Evolutionary conservation across 2,329 filamentous ascomycete genomes (phyloP), one percentile per base, ranked within the genome.

Genomic region (Hypoxylon rubiginosum): DNA sequence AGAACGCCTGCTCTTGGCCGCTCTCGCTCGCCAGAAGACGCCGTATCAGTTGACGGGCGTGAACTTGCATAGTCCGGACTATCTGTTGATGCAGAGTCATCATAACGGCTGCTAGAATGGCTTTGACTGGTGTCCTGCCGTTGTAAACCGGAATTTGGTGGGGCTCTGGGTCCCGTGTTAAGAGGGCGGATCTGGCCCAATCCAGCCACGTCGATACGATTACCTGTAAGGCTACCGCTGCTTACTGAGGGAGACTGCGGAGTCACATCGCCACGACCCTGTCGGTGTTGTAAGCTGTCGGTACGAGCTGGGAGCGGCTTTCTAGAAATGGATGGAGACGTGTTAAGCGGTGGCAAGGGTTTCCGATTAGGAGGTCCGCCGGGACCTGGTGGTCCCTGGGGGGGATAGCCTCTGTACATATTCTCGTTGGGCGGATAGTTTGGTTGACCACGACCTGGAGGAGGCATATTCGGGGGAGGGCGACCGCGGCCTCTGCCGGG

Each of bases 11-110:
- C 91, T 67, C 95, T 87, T 15, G 92, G 91, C 63, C 86, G 87
- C 61, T 93, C 67, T 4, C 63, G 58, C n/a, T 68, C 90, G 8
- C 86, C 79, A 0, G 86, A 85, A 64, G 83, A 78, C 68, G 82
- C 79, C 1, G 82, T 82, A 43, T 83, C 83, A 50, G 81, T 82
- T 49, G 87, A 89, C 45, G 81, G 84, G 30, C 82, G 83, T 19
- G 89, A 91, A 78, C 92, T 96, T 6, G 92, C 91, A 79, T 95
- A 95, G 76, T 95, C 92, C 0, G 92, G 92, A 26, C 90, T 91
- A 11, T 84, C 83, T 4, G 87, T 86, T 7, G 90, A 90, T 50
- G 88, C 88, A 34, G 85, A 84, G 66, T 92, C 90, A 63, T 92
- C 90, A 64, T 87, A 82, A 58, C 81, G 64, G 56, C 78, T 84